phyloP scores from a whole-genome alignment of 176 grass and related monocot genomes.

The Oryza glaberrima region DNA sequence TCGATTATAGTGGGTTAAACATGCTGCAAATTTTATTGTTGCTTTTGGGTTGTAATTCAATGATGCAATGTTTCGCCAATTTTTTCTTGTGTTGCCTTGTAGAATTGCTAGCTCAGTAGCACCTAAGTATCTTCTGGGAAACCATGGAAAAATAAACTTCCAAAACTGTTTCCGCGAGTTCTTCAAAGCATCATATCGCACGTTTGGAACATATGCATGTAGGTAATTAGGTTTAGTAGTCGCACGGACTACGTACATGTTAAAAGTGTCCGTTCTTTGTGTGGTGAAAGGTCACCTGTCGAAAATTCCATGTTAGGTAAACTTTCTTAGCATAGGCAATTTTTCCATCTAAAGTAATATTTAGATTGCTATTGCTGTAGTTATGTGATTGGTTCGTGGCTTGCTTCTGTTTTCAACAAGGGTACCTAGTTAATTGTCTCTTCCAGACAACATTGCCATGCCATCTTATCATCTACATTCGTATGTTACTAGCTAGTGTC shows the following conservation, averaged over 20 bases:
- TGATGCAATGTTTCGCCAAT: background rate
- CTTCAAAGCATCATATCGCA: background rate
- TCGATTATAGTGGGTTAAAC: conserved; percentile 6
- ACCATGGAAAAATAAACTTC: background rate
- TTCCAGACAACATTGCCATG: conserved; percentile 11
- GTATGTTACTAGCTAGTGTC: background rate
- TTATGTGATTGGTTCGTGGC: conserved; percentile 4
- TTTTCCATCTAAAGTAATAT: conserved; percentile 4
- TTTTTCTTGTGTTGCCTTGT: conserved; percentile 3
- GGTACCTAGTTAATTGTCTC: background rate
- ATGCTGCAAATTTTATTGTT: background rate
- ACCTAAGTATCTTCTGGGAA: background rate
- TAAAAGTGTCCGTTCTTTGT: background rate
- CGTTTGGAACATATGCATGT: conserved; percentile 2
- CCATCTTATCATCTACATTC: background rate
- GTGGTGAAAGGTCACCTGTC: background rate
- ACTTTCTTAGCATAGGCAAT: background rate
- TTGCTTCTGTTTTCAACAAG: conserved; percentile 19
- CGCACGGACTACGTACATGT: background rate
- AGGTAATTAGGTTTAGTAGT: background rate
- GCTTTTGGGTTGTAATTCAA: background rate
- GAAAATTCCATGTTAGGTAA: background rate
- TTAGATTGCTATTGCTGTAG: background rate
- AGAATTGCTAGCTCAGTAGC: background rate
- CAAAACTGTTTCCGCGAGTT: background rate